Conservation (phyloP, 441 rosid genomes). For the Populus hybrid region DNA sequence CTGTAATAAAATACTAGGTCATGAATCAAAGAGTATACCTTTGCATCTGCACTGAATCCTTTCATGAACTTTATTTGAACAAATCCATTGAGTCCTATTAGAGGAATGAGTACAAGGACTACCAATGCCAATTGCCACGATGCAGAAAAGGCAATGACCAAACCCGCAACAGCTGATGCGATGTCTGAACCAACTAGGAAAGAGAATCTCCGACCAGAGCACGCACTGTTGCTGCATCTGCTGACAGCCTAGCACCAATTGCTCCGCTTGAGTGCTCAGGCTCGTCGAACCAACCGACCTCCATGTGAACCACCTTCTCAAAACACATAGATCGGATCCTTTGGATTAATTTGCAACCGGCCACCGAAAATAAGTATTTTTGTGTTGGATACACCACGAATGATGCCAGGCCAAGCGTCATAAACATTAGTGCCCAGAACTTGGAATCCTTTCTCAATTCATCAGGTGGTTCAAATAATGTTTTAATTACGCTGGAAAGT, state of each 20-base stretch:
- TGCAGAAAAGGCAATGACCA: slow-evolving; percentile 67
- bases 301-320: slow-evolving; percentile 77
- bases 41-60: slow-evolving; percentile 74
- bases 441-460: slow-evolving; percentile 49
- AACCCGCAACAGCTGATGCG: slow-evolving; percentile 48
- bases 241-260: slow-evolving; percentile 76
- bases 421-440: slow-evolving; percentile 59
- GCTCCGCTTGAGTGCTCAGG: slow-evolving; percentile 71
- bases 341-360: slow-evolving; percentile 57
- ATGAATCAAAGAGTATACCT: slow-evolving; percentile 31
- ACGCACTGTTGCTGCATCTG: slow-evolving; percentile 62
- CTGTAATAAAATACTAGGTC: not conserved
- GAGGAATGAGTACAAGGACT: slow-evolving; percentile 53
- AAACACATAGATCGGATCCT: slow-evolving; percentile 64
- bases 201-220: slow-evolving; percentile 68
- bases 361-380: slow-evolving; percentile 61
- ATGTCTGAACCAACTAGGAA: slow-evolving; percentile 50
- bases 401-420: slow-evolving; percentile 46
- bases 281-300: slow-evolving; percentile 77
- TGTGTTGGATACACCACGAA: slow-evolving; percentile 42
- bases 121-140: slow-evolving; percentile 65
- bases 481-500: slow-evolving; percentile 44
- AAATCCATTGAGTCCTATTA: slow-evolving; percentile 50
- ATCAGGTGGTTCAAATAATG: slow-evolving; percentile 51
- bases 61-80: slow-evolving; percentile 51